Percentiles rank a stretch among this genome's conserved stretches.
These are phyloP conservation scores for Penicillium sp. DNA, from an alignment of 2,329 filamentous ascomycete species.

Conservation along the genomic window DNA sequence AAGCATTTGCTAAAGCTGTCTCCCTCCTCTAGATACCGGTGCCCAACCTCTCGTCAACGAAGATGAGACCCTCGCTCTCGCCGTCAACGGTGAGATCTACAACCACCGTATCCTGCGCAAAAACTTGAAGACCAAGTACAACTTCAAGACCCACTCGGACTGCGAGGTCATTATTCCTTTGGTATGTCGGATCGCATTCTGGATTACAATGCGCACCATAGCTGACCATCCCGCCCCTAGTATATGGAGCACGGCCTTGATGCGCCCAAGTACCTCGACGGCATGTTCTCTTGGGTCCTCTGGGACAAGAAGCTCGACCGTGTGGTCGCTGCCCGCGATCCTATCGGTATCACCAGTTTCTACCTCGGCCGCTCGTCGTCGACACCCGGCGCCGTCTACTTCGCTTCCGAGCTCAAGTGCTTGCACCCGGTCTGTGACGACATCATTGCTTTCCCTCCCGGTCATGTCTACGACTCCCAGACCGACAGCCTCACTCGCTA, in stretches of 20 bases:
- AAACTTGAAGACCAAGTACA: conserved; percentile 74
- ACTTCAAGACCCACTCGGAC: conserved; percentile 98
- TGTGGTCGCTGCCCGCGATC: conserved; percentile 88
- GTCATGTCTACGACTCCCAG: conserved; percentile 93
- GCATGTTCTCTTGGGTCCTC: conserved; percentile 99
- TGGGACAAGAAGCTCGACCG: conserved; percentile 95
- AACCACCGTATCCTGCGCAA: conserved; percentile 97
- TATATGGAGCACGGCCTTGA: conserved; percentile 91
- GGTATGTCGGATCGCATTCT: conserved; percentile 53
- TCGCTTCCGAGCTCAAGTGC: conserved; percentile 95
- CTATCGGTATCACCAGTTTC: conserved; percentile 94
- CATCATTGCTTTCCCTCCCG: conserved; percentile 89
- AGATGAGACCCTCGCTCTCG: conserved; percentile 81
- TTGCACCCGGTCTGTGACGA: conserved; percentile 91
- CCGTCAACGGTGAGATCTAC: conserved; percentile 99
- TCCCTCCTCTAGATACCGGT: conserved; percentile 67
- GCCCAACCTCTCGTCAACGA: conserved; percentile 93
- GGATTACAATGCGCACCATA: neutral
- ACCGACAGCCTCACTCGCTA: conserved; percentile 82
- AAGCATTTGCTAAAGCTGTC: conserved; percentile 7
- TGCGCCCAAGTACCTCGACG: conserved; percentile 88
- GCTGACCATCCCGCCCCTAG: conserved; percentile 47
- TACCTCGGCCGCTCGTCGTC: conserved; percentile 90
- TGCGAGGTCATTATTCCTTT: conserved; percentile 98
- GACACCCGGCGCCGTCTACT: conserved; percentile 83